These are phyloP conservation scores for Xylaria sp. DNA, from an alignment of 2,329 filamentous ascomycete genomes.

Conservation along the genomic window DNA sequence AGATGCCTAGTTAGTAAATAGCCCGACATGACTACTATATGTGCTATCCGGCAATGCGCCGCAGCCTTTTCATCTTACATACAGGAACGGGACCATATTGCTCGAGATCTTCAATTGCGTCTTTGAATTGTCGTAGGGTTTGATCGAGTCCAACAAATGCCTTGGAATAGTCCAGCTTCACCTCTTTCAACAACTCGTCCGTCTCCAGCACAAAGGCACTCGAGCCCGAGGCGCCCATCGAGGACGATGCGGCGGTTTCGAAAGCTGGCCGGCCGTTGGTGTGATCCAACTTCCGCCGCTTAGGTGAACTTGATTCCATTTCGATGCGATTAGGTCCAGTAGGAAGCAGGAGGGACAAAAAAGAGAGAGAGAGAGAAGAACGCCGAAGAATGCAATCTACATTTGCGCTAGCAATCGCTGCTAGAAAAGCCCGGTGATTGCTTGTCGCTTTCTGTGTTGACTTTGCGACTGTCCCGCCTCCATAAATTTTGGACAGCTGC, in stretches of 20 bases:
- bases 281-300: conserved; percentile 57
- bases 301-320: conserved; percentile 54
- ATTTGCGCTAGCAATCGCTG: not conserved
- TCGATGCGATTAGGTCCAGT: not conserved
- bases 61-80: conserved; percentile 35
- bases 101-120: conserved; percentile 56
- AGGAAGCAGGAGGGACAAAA: no score
- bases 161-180: conserved; percentile 57
- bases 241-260: conserved; percentile 47
- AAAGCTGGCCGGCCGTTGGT: conserved; percentile 45
- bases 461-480: conserved; percentile 24
- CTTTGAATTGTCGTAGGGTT: conserved; percentile 59
- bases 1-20: not conserved
- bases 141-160: conserved; percentile 55
- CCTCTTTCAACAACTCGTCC: conserved; percentile 63
- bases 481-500: conserved; percentile 29
- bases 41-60: not conserved
- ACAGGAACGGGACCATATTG: conserved; percentile 58
- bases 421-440: not conserved
- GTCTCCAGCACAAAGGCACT: conserved; percentile 65
- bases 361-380: not conserved
- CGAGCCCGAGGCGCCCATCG: conserved; percentile 47
- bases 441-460: not conserved
- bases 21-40: not conserved
- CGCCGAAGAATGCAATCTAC: not conserved